A percentile compares a stretch with the other conserved stretches of the same genome.
Evolutionary conservation across 2,329 filamentous ascomycete genomes (phyloP).

Genomic region (Bertia moriformis): DNA sequence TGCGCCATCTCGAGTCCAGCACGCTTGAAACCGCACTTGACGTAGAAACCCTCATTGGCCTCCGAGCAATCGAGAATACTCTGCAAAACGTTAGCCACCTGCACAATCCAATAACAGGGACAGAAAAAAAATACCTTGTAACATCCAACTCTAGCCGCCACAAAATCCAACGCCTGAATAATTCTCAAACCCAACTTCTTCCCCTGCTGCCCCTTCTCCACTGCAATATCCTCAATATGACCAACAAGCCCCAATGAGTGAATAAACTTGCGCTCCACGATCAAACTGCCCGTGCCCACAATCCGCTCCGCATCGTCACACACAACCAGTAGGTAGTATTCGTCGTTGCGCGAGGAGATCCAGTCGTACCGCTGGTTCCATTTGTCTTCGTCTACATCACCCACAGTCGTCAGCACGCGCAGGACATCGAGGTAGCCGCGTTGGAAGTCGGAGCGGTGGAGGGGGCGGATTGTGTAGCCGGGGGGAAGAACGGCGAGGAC

Average conservation of each 20-base stretch:
- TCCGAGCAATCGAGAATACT: constrained; percentile 61
- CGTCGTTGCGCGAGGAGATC: constrained; percentile 47
- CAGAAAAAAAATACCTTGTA: constrained; percentile 36
- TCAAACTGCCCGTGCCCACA: constrained; percentile 61
- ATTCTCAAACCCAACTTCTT: constrained; percentile 66
- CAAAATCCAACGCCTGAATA: constrained; percentile 62
- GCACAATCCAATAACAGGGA: constrained; percentile 5
- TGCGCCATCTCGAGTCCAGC: constrained; percentile 63
- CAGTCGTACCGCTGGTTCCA: constrained; percentile 59
- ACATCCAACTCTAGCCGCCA: constrained; percentile 61
- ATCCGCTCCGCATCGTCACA: constrained; percentile 40
- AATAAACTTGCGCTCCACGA: constrained; percentile 71
- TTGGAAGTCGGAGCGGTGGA: constrained; percentile 52
- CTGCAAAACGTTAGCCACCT: constrained; percentile 14
- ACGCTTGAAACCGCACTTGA: constrained; percentile 62
- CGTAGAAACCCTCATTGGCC: constrained; percentile 60
- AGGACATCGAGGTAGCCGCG: constrained; percentile 64
- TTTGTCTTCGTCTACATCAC: constrained; percentile 49
- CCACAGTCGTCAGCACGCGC: constrained; percentile 62
- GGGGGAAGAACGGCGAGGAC: constrained; percentile 46
- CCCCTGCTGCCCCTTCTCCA: constrained; percentile 64
- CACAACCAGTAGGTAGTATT: constrained; percentile 63
- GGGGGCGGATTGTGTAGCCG: constrained; percentile 57
- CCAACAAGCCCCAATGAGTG: constrained; percentile 56
- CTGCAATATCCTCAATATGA: constrained; percentile 75